Evolutionary conservation across 129 eudicot species (phyloP).

Genomic region (Apium graveolens): DNA sequence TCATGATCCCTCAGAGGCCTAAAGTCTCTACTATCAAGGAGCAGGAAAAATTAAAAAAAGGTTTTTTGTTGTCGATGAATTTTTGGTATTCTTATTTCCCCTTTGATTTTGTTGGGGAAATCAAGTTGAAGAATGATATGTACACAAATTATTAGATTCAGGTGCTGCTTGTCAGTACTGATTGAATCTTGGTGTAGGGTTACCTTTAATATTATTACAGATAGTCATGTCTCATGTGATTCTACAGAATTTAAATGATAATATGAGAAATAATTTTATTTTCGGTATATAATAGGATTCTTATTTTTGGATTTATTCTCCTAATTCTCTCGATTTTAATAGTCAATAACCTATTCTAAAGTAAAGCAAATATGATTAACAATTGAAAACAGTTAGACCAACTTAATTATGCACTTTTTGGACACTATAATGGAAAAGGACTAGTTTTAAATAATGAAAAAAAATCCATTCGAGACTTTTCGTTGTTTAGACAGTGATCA

Average conservation of each 20-base stretch:
- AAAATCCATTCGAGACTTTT: background rate
- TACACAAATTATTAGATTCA: too few species aligned
- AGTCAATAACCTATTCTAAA: background rate
- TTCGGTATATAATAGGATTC: background rate
- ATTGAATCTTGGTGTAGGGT: too few species aligned
- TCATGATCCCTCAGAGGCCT: too few species aligned
- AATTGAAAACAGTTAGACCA: too few species aligned
- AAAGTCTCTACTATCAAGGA: conserved; percentile 18
- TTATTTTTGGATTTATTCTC: background rate
- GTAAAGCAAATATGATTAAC: background rate
- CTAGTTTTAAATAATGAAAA: background rate
- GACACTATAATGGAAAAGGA: background rate
- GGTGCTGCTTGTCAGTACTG: too few species aligned
- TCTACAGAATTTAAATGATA: background rate
- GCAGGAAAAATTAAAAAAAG: too few species aligned
- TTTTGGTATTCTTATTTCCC: background rate
- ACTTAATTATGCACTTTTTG: background rate
- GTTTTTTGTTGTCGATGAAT: too few species aligned
- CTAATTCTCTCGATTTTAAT: background rate
- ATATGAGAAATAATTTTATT: too few species aligned
- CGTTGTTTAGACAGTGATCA: background rate
- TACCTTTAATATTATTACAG: too few species aligned
- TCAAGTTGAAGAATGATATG: too few species aligned
- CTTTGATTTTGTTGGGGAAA: background rate
- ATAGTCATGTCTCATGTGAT: too few species aligned